phyloP scores from a whole-genome alignment of 2,329 filamentous ascomycete genomes.

The Arthrobotrys conoides region DNA sequence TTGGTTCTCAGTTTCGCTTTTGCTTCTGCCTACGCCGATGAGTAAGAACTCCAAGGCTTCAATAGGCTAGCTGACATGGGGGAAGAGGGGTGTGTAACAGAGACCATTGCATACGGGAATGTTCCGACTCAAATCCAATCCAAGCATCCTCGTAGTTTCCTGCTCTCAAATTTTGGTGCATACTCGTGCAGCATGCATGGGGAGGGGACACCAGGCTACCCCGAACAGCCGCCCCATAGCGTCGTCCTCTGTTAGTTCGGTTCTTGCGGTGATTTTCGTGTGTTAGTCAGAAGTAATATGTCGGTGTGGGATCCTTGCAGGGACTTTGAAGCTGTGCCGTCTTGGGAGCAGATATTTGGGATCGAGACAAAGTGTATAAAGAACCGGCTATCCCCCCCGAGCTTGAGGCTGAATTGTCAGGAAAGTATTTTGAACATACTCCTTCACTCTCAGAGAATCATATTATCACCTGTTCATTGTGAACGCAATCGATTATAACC shows the following conservation, averaged over 20 bases:
- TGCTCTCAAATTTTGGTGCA: slow-evolving; percentile 20
- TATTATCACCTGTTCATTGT: slow-evolving; percentile 9
- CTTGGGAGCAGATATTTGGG: slow-evolving; percentile 41
- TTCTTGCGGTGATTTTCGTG: slow-evolving; percentile 41
- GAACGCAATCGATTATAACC: slow-evolving; percentile 14
- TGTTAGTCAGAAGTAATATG: slow-evolving; percentile 50
- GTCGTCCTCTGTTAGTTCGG: slow-evolving; percentile 9
- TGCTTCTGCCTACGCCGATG: slow-evolving; percentile 54
- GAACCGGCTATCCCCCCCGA: slow-evolving; percentile 37
- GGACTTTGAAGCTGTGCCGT: slow-evolving; percentile 50
- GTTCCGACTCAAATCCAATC: slow-evolving; percentile 11
- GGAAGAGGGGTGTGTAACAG: slow-evolving; percentile 11
- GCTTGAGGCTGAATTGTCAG: slow-evolving; percentile 42
- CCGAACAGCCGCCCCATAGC: slow-evolving; percentile 8
- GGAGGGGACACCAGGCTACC: slow-evolving; percentile 32
- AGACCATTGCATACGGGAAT: slow-evolving; percentile 19
- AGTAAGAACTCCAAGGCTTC: slow-evolving; percentile 39
- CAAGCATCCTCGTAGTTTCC: slow-evolving; percentile 10
- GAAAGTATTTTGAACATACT: not conserved
- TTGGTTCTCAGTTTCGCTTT: slow-evolving; percentile 29
- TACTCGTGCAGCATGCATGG: slow-evolving; percentile 37
- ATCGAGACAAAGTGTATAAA: slow-evolving; percentile 49
- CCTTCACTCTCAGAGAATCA: slow-evolving; percentile 9
- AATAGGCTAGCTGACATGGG: slow-evolving; percentile 17
- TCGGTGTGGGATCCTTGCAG: slow-evolving; percentile 50